These are phyloP conservation scores for Rhodotorula mucilaginosa DNA, from an alignment of 1,284 basidiomycete genomes.

Conservation along the genomic window DNA sequence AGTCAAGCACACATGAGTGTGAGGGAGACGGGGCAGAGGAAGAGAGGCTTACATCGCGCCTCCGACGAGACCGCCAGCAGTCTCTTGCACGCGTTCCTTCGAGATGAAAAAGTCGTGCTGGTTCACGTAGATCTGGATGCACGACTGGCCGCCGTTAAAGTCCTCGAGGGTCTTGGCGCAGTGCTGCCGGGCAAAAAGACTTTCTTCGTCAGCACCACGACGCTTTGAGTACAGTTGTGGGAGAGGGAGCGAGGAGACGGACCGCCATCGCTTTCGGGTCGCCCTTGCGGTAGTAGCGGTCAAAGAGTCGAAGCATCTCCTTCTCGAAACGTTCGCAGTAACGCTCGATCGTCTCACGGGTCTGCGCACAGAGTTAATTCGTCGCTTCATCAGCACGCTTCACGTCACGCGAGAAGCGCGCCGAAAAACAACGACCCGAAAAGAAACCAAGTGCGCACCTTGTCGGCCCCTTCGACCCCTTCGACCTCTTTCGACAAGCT, in stretches of 20 bases:
- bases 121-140: conserved; percentile 98
- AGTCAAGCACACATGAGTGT: not conserved
- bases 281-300: conserved; percentile 88
- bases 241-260: conserved; percentile 46
- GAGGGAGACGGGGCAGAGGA: not conserved
- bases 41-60: conserved; percentile 32
- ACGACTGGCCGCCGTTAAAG: conserved; percentile 95
- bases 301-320: conserved; percentile 94
- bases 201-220: conserved; percentile 6
- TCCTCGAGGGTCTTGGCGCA: conserved; percentile 94
- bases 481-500: conserved; percentile 88
- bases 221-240: not conserved
- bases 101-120: conserved; percentile 98
- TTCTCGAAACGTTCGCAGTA: conserved; percentile 99
- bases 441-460: conserved; percentile 11
- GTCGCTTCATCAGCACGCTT: not conserved
- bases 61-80: conserved; percentile 42
- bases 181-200: conserved; percentile 59
- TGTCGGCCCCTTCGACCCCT: conserved; percentile 55
- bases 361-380: conserved; percentile 53
- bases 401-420: not conserved
- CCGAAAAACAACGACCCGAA: too few species aligned
- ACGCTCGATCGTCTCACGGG: conserved; percentile 81
- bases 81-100: conserved; percentile 62
- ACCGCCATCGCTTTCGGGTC: conserved; percentile 99